Conservation (phyloP, 768 basidiomycete genomes). For the Clathrus columnatus region DNA sequence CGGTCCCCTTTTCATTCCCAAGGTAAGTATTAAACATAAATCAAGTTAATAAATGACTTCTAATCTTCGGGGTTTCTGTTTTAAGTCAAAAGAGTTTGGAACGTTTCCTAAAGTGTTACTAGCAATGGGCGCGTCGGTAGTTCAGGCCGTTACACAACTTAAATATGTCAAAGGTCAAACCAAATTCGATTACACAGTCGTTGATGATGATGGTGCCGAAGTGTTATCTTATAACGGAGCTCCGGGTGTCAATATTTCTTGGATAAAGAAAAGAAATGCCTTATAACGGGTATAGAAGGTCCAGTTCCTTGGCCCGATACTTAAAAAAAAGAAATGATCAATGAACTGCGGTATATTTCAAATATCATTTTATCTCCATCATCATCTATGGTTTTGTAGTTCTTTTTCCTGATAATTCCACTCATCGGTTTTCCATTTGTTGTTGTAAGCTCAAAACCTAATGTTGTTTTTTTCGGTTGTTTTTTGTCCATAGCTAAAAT, state of each 20-base stretch:
- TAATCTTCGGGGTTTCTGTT: not conserved
- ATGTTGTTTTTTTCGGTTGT: too few relatives aligned
- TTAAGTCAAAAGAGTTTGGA: conserved; percentile 27
- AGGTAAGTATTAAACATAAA: conserved; percentile 15
- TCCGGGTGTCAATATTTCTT: conserved; percentile 45
- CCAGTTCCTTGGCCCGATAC: conserved; percentile 8
- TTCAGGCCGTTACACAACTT: conserved; percentile 54
- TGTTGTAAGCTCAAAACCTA: too few relatives aligned
- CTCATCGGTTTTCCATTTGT: too few relatives aligned
- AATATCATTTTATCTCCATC: too few relatives aligned
- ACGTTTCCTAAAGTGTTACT: conserved; percentile 58
- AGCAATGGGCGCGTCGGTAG: conserved; percentile 64
- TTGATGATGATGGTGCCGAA: conserved; percentile 35
- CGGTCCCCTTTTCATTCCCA: conserved; percentile 34
- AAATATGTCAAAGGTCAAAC: conserved; percentile 30
- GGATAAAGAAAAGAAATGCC: conserved; percentile 77
- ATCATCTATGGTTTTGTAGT: too few relatives aligned
- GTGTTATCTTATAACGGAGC: conserved; percentile 19
- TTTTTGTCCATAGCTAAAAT: too few relatives aligned
- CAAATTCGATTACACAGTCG: conserved; percentile 54
- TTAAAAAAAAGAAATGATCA: too few relatives aligned
- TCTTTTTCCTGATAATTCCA: too few relatives aligned
- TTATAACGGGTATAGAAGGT: conserved; percentile 43
- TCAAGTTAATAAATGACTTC: not conserved
- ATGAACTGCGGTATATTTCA: too few relatives aligned